Evolutionary conservation across 2,329 filamentous ascomycete genomes (phyloP).

Genomic region (Thelonectria olida): DNA sequence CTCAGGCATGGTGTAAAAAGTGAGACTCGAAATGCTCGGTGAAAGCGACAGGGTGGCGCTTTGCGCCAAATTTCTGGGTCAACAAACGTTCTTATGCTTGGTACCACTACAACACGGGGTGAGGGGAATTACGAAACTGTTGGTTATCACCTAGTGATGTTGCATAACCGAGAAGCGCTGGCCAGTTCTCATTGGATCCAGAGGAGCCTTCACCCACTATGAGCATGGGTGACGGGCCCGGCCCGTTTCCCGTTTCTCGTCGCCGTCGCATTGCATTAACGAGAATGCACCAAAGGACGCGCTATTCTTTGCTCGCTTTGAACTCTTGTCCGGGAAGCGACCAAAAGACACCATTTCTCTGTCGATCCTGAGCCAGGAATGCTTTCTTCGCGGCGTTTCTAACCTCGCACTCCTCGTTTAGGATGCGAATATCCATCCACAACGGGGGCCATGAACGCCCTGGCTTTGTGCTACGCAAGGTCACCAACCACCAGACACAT

Average conservation of each 20-base stretch:
- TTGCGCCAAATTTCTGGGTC: background rate
- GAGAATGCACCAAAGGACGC: background rate
- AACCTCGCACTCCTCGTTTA: background rate
- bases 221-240: background rate
- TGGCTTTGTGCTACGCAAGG: too few species aligned
- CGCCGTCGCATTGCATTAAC: background rate
- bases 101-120: background rate
- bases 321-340: background rate
- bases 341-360: too few species aligned
- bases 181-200: background rate
- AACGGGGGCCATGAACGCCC: too few species aligned
- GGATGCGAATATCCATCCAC: background rate
- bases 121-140: background rate
- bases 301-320: background rate
- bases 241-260: background rate
- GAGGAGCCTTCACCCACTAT: background rate
- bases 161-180: background rate
- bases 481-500: too few species aligned
- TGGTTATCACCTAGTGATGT: background rate
- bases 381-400: background rate
- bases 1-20: background rate
- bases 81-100: background rate
- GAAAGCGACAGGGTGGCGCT: background rate
- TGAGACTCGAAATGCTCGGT: background rate
- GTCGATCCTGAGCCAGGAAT: background rate